Conservation (phyloP, 2,329 filamentous ascomycete genomes). For the Cylindrodendrum hubeiense region DNA sequence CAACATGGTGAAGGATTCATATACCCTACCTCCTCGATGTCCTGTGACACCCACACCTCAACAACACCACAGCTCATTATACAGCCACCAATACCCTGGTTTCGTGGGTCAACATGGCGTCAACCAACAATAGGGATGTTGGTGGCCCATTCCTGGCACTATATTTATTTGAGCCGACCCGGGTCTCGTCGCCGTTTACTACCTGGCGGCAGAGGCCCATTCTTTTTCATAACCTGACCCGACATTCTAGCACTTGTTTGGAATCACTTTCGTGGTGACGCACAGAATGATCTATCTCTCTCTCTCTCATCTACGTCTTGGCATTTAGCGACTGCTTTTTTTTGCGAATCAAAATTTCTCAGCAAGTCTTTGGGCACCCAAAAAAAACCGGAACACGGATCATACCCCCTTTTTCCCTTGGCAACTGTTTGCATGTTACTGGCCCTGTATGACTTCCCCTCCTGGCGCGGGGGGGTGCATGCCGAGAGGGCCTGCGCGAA, state of each 20-base stretch:
- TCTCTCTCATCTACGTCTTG: constrained; percentile 54
- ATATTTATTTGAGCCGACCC: constrained; percentile 14
- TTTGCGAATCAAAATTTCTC: constrained; percentile 48
- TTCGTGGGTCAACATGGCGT: constrained; percentile 58
- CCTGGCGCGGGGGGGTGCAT: constrained; percentile 33
- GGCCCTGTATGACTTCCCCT: constrained; percentile 40
- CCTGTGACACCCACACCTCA: constrained; percentile 73
- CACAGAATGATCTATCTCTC: constrained; percentile 48
- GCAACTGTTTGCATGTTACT: constrained; percentile 42
- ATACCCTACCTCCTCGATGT: constrained; percentile 65
- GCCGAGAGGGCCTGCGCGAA: constrained; percentile 31
- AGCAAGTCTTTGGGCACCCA: constrained; percentile 55
- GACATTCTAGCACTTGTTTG: constrained; percentile 42
- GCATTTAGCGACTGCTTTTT: constrained; percentile 60
- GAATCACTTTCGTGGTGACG: constrained; percentile 49
- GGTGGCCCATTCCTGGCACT: constrained; percentile 11
- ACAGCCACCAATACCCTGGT: constrained; percentile 50
- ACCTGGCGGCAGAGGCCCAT: constrained; percentile 19
- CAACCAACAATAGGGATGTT: constrained; percentile 55
- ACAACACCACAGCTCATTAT: constrained; percentile 52
- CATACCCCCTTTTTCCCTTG: constrained; percentile 50
- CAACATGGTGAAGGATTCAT: constrained; percentile 60
- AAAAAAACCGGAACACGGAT: constrained; percentile 54
- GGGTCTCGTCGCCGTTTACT: constrained; percentile 18
- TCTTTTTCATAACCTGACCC: constrained; percentile 31